Evolutionary conservation across 225 moss, liverwort and hornwort species (phyloP), one percentile per base, ranked within the genome.

Genomic region (Pseudisothecium myosuroides): DNA sequence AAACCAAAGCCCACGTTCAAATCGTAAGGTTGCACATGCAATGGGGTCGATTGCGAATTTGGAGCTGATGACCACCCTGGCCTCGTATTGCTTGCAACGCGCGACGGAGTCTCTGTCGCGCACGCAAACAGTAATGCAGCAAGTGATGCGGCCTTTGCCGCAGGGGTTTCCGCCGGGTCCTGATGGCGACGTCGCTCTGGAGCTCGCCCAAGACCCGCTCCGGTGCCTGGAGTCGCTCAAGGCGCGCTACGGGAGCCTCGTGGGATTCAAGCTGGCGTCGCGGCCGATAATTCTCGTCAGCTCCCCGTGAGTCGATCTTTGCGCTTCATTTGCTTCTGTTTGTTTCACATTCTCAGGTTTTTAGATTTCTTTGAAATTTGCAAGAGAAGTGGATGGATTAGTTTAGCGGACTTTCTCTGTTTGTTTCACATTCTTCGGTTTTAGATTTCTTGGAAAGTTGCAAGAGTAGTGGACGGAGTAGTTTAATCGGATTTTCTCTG

Each of bases 201-300:
- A 93, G 89, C 89, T 96, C 23, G 94, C 93, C 21, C 92, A 56
- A 66, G 89, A 93, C 65, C 95, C 96, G 20, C 90, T 97, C 20
- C 92, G 87, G 8, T 96, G 93, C 67, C 60, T 97, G 52, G 87
- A 94, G 81, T 86, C 92, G 41, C 92, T 97, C 79, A 89, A 88
- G 65, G 80, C 91, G 58, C 92, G 94, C 39, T 95, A 95, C 83
- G 95, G 96, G 21, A 89, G 92, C 28, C 81, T 95, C 23, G 94
- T 95, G 61, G 95, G 94, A 7, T 95, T 95, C 67, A 94, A 95
- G 82, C 91, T 97, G 32, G 90, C 95, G 12, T 87, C 94, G 49
- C 92, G 92, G 41, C 92, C 94, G 34, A 90, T 94, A 55, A 79
- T 97, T 88, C 96, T 96, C 87, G 93, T 95, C 69, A 93, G 92